These are phyloP conservation scores for Nadsonia commutata DNA, from an alignment of 1,139 yeast genomes.

Conservation along the genomic window DNA sequence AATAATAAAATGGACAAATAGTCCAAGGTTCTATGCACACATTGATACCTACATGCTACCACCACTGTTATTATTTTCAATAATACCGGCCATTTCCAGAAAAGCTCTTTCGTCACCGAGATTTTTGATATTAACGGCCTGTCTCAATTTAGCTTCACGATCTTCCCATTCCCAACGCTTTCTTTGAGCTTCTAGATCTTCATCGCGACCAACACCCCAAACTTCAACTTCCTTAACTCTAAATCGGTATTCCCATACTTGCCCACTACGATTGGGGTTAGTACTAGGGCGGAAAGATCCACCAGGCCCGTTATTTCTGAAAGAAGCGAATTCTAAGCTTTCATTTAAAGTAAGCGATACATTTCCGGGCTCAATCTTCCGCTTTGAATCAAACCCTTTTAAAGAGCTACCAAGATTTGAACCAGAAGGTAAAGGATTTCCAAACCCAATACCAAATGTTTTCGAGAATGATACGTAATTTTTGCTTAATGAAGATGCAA, in stretches of 20 bases:
- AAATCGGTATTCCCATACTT: conserved; percentile 57
- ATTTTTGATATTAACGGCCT: conserved; percentile 46
- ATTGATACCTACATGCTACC: conserved; percentile 31
- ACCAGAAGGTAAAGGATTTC: conserved; percentile 29
- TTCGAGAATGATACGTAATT: conserved; percentile 22
- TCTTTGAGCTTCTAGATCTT: conserved; percentile 61
- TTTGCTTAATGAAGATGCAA: conserved; percentile 22
- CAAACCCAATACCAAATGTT: conserved; percentile 67
- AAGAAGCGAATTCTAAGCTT: conserved; percentile 65
- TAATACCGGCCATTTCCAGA: conserved; percentile 79
- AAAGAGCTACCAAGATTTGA: conserved; percentile 7
- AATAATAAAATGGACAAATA: too few relatives aligned
- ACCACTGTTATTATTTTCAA: conserved; percentile 58
- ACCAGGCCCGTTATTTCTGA: conserved; percentile 50
- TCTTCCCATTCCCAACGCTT: conserved; percentile 88
- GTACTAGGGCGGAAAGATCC: conserved; percentile 27
- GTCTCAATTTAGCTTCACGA: conserved; percentile 66
- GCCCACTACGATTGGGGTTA: conserved; percentile 11
- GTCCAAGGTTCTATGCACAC: too few relatives aligned
- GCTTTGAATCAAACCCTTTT: conserved; percentile 8
- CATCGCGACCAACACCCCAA: conserved; percentile 78
- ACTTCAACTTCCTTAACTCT: conserved; percentile 67
- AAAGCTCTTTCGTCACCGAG: conserved; percentile 75
- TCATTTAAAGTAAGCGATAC: conserved; percentile 69
- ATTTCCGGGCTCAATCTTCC: conserved; percentile 32